Evolutionary conservation across 2,329 filamentous ascomycete genomes (phyloP), one percentile per base, ranked within the genome.

Genomic region (Catunica adiposa): DNA sequence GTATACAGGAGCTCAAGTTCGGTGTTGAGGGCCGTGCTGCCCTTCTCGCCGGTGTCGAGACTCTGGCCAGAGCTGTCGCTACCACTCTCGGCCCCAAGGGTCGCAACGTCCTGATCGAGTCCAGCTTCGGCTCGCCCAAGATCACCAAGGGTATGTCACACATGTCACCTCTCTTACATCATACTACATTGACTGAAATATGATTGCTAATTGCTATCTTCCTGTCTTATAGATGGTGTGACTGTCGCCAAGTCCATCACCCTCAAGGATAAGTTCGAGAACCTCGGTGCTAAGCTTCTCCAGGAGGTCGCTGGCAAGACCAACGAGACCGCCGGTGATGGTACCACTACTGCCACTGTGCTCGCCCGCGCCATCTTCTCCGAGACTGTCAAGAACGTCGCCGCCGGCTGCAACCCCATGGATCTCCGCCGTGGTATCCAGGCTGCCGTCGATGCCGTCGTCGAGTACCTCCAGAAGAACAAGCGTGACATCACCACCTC

Each of bases 311-410:
- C 92, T 66, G 92, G 87, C 68, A 98, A 98, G 83, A 98, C 92
- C 68, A 98, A 98, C 78, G 92, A 98, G 76, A 83, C 89, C 64
- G 92, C 92, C 63, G 92, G 92, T 84, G 92, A 98, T 71, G 92
- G 92, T 73, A 98, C 92, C 65, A 98, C 92, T 62, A 95, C 89
- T 62, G 92, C 92, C 62, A 98, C 92, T 61, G 92, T 97, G 63
- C 87, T 98, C 63, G 92, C 89, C 64, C 87, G 89, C 64, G 86
- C 89, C 70, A 98, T 98, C 74, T 98, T 98, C 81, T 94, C 92
- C 71, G 92, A 98, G 80, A 97, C 90, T 56, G 92, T 97, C 70
- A 98, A 98, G 84, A 98, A 98, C 71, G 92, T 98, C 62, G 92
- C 92, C 62, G 92, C 92, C 61, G 92, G 92, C 67, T 98, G 92